Base-by-base conservation (phyloP, 371 early-diverging fungal species). In the Dinochytrium kinnereticum region DNA sequence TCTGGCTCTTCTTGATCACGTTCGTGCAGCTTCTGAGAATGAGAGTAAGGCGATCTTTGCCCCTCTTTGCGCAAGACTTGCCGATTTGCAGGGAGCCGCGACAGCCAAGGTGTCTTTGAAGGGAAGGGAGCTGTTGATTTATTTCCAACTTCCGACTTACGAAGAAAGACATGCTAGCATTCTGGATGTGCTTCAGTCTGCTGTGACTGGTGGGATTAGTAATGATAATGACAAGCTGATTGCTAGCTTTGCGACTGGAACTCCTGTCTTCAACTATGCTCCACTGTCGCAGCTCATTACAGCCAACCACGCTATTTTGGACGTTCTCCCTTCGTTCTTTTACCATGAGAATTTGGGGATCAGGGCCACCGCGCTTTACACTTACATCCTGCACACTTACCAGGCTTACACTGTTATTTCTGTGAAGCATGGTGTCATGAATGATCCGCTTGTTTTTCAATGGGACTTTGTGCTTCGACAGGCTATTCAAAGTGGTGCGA, bases 301-400 rank as follows among this genome's bases (percentile, higher is more conserved):
- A 49, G 94, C 96, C 78, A 94, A 95, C 81, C 95, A 95, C 88
- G 91, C 95, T 50, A 95, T 98, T 68, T 90, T 96, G 78, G 99
- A 98, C 78, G 95, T 98, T 34, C 85, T 98, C 75, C 95, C 95
- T 76, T 86, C 88, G 76, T 97, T 98, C 89, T 95, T 98, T 83
- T 95, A 93, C 80, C 91, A 96, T 77, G 82, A 80, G 34, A 90
- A 94, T 72, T 84, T 85, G 39, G 90, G 91, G 73, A 87, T 97
- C 71, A 89, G 92, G 15, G 84, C 95, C 76, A 93, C 95, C 17
- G 96, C 99, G 26, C 85, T 97, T 30, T 96, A 97, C 88, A 95
- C 95, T 26, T 98, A 98, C 85, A 93, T 95, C 69, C 92, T 96
- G 71, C 96, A 84, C 76, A 84, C 97, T 7, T 96, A 97, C 91